Percentiles rank a stretch among this genome's conserved stretches.
Evolutionary conservation across 352 stramenopile species (phyloP).

Genomic region (Blastocystis sp.): DNA sequence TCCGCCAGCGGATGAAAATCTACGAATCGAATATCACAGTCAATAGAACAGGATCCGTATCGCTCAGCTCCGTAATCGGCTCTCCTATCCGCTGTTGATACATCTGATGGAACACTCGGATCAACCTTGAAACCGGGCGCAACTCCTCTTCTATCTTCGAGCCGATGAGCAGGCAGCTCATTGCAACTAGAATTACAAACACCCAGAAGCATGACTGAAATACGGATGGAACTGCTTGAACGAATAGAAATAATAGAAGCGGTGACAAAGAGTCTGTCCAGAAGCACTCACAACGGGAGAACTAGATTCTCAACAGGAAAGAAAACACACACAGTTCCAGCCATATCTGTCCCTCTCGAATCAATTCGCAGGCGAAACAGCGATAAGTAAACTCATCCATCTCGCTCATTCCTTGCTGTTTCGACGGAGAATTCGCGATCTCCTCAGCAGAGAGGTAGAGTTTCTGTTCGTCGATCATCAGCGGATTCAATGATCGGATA

Average conservation of each 20-base stretch:
- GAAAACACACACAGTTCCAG: background rate
- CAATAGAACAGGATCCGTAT: slow-evolving; percentile 7
- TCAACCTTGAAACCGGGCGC: background rate
- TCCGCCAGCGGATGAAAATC: slow-evolving; percentile 42
- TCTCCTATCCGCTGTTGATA: slow-evolving; percentile 35
- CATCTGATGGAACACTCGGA: slow-evolving; percentile 35
- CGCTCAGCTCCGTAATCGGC: background rate
- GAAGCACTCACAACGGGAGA: slow-evolving; percentile 53
- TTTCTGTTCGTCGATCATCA: background rate
- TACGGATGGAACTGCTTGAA: slow-evolving; percentile 52
- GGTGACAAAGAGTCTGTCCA: slow-evolving; percentile 43
- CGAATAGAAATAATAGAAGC: slow-evolving; percentile 53
- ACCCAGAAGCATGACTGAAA: background rate
- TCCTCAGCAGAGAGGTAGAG: background rate
- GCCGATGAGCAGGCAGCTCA: slow-evolving; percentile 48
- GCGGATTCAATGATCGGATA: background rate
- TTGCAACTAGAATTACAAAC: slow-evolving; percentile 35
- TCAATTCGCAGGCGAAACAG: slow-evolving; percentile 51
- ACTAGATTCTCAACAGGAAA: background rate
- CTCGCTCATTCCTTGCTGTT: background rate
- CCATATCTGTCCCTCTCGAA: slow-evolving; percentile 22
- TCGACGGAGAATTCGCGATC: slow-evolving; percentile 30
- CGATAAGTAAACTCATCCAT: slow-evolving; percentile 39
- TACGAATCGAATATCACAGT: background rate
- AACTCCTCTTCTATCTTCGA: slow-evolving; percentile 56